A percentile compares a stretch with the other conserved stretches of the same genome.
phyloP scores from a whole-genome alignment of 768 basidiomycete genomes.

The Leccinum variicolor region DNA sequence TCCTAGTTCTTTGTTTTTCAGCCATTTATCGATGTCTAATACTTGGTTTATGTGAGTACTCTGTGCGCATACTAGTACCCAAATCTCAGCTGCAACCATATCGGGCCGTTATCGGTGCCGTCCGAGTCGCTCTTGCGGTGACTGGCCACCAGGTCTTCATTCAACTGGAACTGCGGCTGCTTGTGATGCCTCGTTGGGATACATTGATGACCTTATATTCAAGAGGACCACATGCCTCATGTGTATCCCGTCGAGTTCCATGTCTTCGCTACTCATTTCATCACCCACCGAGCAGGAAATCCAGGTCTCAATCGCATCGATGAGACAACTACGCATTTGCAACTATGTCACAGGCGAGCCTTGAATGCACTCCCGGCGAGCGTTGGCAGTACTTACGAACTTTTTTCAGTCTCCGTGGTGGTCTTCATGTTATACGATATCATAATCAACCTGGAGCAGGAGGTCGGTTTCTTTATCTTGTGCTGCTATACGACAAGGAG shows the following conservation, averaged over 20 bases:
- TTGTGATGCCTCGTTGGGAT: not conserved
- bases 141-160: conserved; percentile 4
- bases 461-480: conserved; percentile 4
- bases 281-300: conserved; percentile 3
- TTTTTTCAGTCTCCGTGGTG: conserved; percentile 11
- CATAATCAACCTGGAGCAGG: conserved; percentile 16
- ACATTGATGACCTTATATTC: not conserved
- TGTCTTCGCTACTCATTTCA: conserved; percentile 7
- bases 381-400: not conserved
- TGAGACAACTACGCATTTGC: conserved; percentile 13
- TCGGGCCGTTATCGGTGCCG: not conserved
- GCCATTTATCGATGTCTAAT: not conserved
- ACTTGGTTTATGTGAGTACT: not conserved
- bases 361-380: not conserved
- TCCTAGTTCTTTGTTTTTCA: too few species aligned
- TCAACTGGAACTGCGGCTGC: not conserved
- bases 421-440: conserved; percentile 22
- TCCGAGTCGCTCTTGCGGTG: not conserved
- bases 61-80: too few species aligned
- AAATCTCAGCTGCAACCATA: not conserved
- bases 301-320: not conserved
- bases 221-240: not conserved
- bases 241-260: not conserved
- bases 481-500: not conserved
- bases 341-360: conserved; percentile 15